phyloP scores from a whole-genome alignment of 179 eudicot species.

The Sideroxylon spinosum region DNA sequence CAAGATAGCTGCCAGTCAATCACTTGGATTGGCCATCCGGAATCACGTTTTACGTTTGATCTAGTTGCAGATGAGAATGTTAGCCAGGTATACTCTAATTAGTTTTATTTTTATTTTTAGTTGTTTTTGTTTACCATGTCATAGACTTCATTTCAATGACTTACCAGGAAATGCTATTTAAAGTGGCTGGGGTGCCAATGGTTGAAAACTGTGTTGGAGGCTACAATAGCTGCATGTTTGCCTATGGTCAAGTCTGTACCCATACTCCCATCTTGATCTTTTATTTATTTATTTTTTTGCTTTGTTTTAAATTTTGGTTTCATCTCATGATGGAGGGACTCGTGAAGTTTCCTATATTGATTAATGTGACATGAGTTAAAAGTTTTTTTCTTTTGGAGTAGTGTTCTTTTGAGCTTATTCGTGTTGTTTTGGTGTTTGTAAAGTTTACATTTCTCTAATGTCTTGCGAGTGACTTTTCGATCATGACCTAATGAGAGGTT shows the following conservation, averaged over 20 bases:
- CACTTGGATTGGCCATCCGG: slow-evolving; percentile 96
- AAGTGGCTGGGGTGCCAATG: slow-evolving; percentile 96
- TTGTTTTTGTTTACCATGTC: neutral
- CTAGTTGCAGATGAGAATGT: slow-evolving; percentile 89
- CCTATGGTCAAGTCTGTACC: slow-evolving; percentile 87
- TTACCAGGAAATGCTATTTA: slow-evolving; percentile 80
- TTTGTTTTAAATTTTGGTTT: neutral
- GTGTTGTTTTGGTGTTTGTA: neutral
- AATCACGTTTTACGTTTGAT: slow-evolving; percentile 93
- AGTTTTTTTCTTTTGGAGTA: neutral
- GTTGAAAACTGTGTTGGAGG: slow-evolving; percentile 95
- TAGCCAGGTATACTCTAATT: slow-evolving; percentile 56
- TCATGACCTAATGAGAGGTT: neutral
- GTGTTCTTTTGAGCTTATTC: neutral
- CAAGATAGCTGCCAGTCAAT: slow-evolving; percentile 86
- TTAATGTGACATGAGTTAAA: neutral
- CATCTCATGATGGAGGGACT: neutral
- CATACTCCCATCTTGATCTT: neutral
- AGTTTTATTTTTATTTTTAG: neutral
- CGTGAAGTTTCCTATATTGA: neutral
- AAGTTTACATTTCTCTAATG: neutral
- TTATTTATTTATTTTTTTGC: neutral
- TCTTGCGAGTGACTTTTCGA: neutral
- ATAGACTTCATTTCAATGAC: slow-evolving; percentile 4
- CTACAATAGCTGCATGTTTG: slow-evolving; percentile 98